Evolutionary conservation across 2,329 filamentous ascomycete genomes (phyloP).

Genomic region (Penicillium nordicum): DNA sequence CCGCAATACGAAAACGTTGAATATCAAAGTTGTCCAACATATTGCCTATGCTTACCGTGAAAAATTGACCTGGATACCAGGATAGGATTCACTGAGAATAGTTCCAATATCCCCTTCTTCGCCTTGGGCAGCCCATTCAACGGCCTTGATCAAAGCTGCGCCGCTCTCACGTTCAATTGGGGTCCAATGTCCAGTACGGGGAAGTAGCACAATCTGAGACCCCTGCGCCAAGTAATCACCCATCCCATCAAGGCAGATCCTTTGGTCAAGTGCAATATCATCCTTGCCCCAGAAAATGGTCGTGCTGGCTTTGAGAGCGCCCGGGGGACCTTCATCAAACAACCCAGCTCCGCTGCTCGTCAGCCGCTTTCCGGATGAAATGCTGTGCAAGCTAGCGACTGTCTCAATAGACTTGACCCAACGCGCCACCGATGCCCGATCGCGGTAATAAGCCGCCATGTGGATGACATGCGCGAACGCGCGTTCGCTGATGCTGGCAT

Average conservation of each 20-base stretch:
- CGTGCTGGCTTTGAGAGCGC: slow-evolving; percentile 50
- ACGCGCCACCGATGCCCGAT: slow-evolving; percentile 43
- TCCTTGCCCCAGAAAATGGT: slow-evolving; percentile 54
- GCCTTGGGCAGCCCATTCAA: slow-evolving; percentile 39
- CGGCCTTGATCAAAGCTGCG: slow-evolving; percentile 41
- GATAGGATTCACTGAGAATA: slow-evolving; percentile 32
- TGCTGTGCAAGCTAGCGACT: slow-evolving; percentile 46
- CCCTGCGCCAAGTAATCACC: slow-evolving; percentile 49
- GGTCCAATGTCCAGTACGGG: slow-evolving; percentile 53
- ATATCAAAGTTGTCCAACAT: not conserved
- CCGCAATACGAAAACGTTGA: slow-evolving; percentile 2
- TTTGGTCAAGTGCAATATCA: slow-evolving; percentile 51
- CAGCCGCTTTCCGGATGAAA: slow-evolving; percentile 36
- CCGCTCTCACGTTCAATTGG: slow-evolving; percentile 48
- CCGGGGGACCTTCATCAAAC: slow-evolving; percentile 45
- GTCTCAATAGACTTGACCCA: slow-evolving; percentile 55
- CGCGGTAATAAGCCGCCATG: slow-evolving; percentile 54
- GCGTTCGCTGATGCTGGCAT: slow-evolving; percentile 40
- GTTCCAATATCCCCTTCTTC: slow-evolving; percentile 36
- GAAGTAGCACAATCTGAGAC: slow-evolving; percentile 51
- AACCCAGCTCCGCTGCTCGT: slow-evolving; percentile 40
- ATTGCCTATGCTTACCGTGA: slow-evolving; percentile 25
- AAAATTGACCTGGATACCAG: slow-evolving; percentile 30
- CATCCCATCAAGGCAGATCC: slow-evolving; percentile 52
- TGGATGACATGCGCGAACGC: slow-evolving; percentile 48